Base-by-base conservation (phyloP, 176 grass and related monocot species). In the Tillandsia fasciculata region DNA sequence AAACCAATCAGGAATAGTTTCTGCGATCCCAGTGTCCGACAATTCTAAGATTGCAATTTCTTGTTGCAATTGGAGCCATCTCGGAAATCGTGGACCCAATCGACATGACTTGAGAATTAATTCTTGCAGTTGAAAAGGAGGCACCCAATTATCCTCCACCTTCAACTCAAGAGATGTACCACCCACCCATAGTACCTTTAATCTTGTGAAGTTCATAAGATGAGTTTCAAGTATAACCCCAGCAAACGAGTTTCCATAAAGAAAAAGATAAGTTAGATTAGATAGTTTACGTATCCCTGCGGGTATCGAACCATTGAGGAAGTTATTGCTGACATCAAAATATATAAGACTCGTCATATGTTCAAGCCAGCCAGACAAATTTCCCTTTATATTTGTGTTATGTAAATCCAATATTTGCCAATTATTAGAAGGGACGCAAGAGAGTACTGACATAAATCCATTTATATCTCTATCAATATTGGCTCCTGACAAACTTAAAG, bases 11-110 rank as follows among this genome's bases (percentile, higher is more conserved):
- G 83, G 74, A 1, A 83, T 12, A 1, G 2, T 53, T 0, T 72
- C 76, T 0, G 64, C 63, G 54, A 87, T 83, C 76, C 69, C 18
- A 13, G 69, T 53, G 11, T 87, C 63, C 8, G 85, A 80, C 24
- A 87, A 74, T 52, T 73, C 76, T 14, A 87, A 27, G 22, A 0
- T 0, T 0, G 0, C 0, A 15, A 72, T 0, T 9, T 9, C 10
- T 23, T 54, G 56, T 70, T 72, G 68, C 63, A 53, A 57, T 59
- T 17, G 51, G 3, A 87, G 72, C 85, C 76, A 87, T 3, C 0
- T 15, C 4, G 76, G 85, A 26, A 87, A 83, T 7, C 52, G 17
- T 1, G 75, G 79, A 2, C 69, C 80, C 0, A 83, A 26, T 0
- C 1, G 0, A 70, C 76, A 76, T 2, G 64, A 73, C 0, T 12